Base-by-base conservation (phyloP, 352 stramenopile genomes). In the Phytophthora aleatoria region DNA sequence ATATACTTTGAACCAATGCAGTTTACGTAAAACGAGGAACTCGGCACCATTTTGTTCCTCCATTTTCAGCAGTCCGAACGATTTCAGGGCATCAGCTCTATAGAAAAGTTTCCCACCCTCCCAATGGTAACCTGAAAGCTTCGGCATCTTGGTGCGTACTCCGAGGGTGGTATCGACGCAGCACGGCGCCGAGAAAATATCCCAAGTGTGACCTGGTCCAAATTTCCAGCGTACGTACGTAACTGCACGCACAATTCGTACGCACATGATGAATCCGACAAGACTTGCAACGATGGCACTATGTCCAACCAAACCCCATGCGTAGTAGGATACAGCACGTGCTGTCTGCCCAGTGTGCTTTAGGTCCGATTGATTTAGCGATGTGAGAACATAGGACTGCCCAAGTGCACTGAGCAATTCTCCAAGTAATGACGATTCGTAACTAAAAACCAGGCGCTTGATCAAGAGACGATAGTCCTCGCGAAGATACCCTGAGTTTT, bases 51-150 rank as follows among this genome's bases (percentile, higher is more conserved):
- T 44, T 30, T 62, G 45, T 15, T 60, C 51, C 13, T 54, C 49
- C 49, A 73, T 60, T 43, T 59, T 69, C 16, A 73, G n/a, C 10
- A 73, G 27, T 0, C 54, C 61, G 24, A 70, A 57, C 1, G 65
- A 50, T 42, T 69, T 62, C 49, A 69, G 20, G 0, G 60, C 50
- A 9, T 57, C 50, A 3, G 49, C 9, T 36, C 2, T n/a, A 27
- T 69, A 64, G 48, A 35, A 54, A 1, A 69, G 48, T 28, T 52
- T 36, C 3, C 31, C 48, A 31, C 54, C 15, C 20, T 56, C 41
- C 47, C 45, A 69, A 2, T 44, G 41, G 30, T 73, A 73, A 16
- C 52, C 65, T 41, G 33, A 28, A 0, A 65, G 24, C 1, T 50
- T 50, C 11, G 27, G 45, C 26, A 73, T 61, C 26, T 65, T 61